These are phyloP conservation scores for Pharnaceum exiguum DNA, from an alignment of 148 eudicot genomes.

Conservation along the genomic window DNA sequence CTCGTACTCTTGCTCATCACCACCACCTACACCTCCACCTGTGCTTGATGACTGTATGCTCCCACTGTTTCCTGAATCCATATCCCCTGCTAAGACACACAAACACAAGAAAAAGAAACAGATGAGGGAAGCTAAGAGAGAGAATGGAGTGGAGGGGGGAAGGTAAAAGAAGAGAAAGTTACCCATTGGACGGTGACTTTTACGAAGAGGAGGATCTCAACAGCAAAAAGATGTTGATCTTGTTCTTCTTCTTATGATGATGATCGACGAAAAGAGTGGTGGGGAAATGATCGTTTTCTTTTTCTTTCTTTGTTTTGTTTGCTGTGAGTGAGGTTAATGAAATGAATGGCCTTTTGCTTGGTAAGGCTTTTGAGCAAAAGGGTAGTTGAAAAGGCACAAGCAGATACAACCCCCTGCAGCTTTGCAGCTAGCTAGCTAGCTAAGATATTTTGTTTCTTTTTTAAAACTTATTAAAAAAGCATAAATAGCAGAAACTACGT, in stretches of 20 bases:
- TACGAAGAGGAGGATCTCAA: constrained; percentile 14
- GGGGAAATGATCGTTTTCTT: too few relatives aligned
- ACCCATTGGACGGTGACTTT: constrained; percentile 28
- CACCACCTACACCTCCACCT: constrained; percentile 20
- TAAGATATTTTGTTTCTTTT: too few relatives aligned
- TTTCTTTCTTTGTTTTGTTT: too few relatives aligned
- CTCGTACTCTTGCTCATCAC: constrained; percentile 57
- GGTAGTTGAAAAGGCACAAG: constrained; percentile 24
- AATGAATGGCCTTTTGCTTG: background rate
- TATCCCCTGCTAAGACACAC: constrained; percentile 16
- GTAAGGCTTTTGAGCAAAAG: constrained; percentile 10
- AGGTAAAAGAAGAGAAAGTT: too few relatives aligned
- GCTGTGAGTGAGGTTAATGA: too few relatives aligned
- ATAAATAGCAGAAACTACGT: too few relatives aligned
- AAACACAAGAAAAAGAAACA: background rate
- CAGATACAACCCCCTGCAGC: background rate
- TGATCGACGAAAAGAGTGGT: constrained; percentile 12
- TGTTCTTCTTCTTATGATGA: too few relatives aligned
- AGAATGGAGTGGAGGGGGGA: constrained; percentile 12
- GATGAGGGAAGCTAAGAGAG: constrained; percentile 2
- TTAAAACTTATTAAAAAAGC: too few relatives aligned
- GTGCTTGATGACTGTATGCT: constrained; percentile 59
- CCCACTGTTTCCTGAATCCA: constrained; percentile 72
- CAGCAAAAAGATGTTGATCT: background rate
- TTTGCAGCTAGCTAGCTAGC: background rate